phyloP scores from a whole-genome alignment of 2,329 filamentous ascomycete species.

The Sclerotinia sclerotiorum region DNA sequence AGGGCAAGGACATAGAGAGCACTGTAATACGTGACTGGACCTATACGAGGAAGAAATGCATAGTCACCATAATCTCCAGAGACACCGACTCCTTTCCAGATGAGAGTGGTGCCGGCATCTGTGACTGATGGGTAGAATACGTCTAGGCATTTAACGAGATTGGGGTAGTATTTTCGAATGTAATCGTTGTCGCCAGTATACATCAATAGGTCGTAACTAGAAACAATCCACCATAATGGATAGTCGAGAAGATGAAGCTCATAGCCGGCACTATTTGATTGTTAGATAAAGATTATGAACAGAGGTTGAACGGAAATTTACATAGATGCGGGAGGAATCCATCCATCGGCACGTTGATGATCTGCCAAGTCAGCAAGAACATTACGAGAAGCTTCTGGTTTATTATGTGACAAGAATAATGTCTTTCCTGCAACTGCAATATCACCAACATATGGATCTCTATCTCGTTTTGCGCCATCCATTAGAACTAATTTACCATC shows the following conservation, averaged over 20 bases:
- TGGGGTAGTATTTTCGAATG: conserved; percentile 45
- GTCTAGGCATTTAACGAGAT: conserved; percentile 46
- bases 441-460: conserved; percentile 55
- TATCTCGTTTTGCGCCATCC: conserved; percentile 53
- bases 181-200: conserved; percentile 50
- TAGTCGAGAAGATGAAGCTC: conserved; percentile 52
- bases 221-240: conserved; percentile 54
- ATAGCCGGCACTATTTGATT: conserved; percentile 44
- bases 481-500: conserved; percentile 49
- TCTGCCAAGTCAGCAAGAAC: conserved; percentile 51
- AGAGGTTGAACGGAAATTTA: conserved; percentile 33
- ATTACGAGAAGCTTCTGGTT: conserved; percentile 45
- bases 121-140: conserved; percentile 48
- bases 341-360: conserved; percentile 52
- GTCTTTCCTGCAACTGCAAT: conserved; percentile 51
- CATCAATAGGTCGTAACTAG: conserved; percentile 50
- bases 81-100: conserved; percentile 45
- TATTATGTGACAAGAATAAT: conserved; percentile 49
- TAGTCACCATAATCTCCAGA: conserved; percentile 50
- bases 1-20: conserved; percentile 51
- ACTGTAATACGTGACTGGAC: conserved; percentile 54
- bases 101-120: conserved; percentile 43
- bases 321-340: conserved; percentile 56
- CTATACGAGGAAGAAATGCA: conserved; percentile 50
- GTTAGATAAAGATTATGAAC: neutral